Evolutionary conservation across 768 basidiomycete species (phyloP).

Genomic region (Lactarius sanguifluus): DNA sequence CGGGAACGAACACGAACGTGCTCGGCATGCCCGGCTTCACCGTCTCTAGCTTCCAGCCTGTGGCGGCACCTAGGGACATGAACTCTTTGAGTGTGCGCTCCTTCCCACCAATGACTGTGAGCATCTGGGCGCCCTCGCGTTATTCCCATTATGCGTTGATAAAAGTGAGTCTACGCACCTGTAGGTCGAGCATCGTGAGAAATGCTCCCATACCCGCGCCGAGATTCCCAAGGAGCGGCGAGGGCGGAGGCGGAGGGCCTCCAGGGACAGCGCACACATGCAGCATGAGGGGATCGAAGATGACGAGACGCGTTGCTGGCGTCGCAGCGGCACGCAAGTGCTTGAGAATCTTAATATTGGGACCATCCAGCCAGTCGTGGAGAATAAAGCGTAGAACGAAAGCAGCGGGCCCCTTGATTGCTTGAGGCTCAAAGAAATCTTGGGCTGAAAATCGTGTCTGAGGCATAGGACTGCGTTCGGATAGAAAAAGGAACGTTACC

Average conservation of each 20-base stretch:
- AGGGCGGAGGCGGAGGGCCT: slow-evolving; percentile 7
- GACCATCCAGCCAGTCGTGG: slow-evolving; percentile 34
- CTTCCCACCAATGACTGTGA: slow-evolving; percentile 34
- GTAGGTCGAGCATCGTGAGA: slow-evolving; percentile 15
- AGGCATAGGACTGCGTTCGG: not conserved
- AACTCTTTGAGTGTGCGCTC: slow-evolving; percentile 37
- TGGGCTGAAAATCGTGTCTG: slow-evolving; percentile 11
- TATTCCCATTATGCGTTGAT: not conserved
- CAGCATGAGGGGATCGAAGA: slow-evolving; percentile 31
- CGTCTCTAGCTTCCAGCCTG: slow-evolving; percentile 37
- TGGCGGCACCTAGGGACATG: slow-evolving; percentile 29
- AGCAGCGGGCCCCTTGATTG: slow-evolving; percentile 30
- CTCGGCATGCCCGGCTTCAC: slow-evolving; percentile 14
- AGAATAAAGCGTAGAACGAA: slow-evolving; percentile 32
- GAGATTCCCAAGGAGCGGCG: slow-evolving; percentile 23
- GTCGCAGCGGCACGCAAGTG: slow-evolving; percentile 31
- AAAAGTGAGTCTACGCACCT: slow-evolving; percentile 10
- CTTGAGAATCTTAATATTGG: slow-evolving; percentile 27
- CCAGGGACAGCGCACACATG: slow-evolving; percentile 20
- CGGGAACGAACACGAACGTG: slow-evolving; percentile 1
- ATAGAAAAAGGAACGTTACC: slow-evolving; percentile 1
- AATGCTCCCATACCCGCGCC: slow-evolving; percentile 8
- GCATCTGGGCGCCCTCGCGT: slow-evolving; percentile 32
- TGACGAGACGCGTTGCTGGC: slow-evolving; percentile 29
- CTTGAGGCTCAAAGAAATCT: slow-evolving; percentile 29